phyloP scores from a whole-genome alignment of 2,329 filamentous ascomycete species.

The Monosporascus sp. region DNA sequence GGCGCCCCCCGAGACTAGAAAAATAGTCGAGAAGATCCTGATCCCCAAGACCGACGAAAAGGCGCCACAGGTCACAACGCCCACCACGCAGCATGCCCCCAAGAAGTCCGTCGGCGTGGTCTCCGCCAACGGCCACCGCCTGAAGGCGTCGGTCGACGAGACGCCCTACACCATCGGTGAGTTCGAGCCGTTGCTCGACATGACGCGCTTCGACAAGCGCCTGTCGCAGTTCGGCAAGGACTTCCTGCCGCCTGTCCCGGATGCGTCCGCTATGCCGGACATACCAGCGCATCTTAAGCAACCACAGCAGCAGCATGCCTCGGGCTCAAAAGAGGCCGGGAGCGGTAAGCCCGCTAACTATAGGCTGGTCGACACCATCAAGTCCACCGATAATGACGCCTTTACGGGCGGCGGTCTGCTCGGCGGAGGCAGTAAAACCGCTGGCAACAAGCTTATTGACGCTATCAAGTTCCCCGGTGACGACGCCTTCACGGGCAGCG shows the following conservation, averaged over 20 bases:
- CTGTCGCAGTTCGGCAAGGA: slow-evolving; percentile 45
- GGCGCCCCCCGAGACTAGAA: slow-evolving; percentile 27
- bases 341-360: slow-evolving; percentile 9
- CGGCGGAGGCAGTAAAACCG: slow-evolving; percentile 26
- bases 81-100: slow-evolving; percentile 19
- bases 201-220: slow-evolving; percentile 51
- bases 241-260: slow-evolving; percentile 25
- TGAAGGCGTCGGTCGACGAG: slow-evolving; percentile 40
- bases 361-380: background rate
- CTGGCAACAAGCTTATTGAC: slow-evolving; percentile 21
- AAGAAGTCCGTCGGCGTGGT: slow-evolving; percentile 27
- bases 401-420: slow-evolving; percentile 51
- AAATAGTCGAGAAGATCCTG: slow-evolving; percentile 22
- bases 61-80: slow-evolving; percentile 23
- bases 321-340: slow-evolving; percentile 8
- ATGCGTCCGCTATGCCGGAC: slow-evolving; percentile 18
- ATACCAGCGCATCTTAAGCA: slow-evolving; percentile 21
- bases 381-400: background rate
- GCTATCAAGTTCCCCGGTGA: slow-evolving; percentile 24
- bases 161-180: slow-evolving; percentile 59
- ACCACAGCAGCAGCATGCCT: background rate
- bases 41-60: slow-evolving; percentile 24
- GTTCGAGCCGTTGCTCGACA: slow-evolving; percentile 63
- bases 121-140: slow-evolving; percentile 28
- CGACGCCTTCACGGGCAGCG: slow-evolving; percentile 43